Percentiles rank a stretch among this genome's conserved stretches.
phyloP scores from a whole-genome alignment of 164 flowering plant genomes.

The Stephania yunnanensis region DNA sequence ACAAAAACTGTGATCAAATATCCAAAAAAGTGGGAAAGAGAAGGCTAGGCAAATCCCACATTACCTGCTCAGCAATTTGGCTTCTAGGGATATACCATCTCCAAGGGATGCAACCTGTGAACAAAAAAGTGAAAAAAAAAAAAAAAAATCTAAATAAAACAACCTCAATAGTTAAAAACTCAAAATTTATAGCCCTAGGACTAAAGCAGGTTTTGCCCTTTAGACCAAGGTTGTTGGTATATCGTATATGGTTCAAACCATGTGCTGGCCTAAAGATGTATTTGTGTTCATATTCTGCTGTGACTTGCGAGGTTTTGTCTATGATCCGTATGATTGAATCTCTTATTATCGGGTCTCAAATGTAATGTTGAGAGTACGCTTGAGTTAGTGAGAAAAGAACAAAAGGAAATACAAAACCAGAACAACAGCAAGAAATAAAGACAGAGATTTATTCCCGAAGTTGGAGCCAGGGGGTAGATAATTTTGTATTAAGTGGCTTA shows the following conservation, averaged over 20 bases:
- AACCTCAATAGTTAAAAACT: not conserved
- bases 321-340: too few relatives aligned
- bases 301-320: too few relatives aligned
- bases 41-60: not conserved
- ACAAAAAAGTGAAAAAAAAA: not conserved
- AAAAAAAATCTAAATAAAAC: not conserved
- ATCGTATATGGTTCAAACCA: not conserved
- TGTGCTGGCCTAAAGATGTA: too few relatives aligned
- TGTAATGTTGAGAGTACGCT: too few relatives aligned
- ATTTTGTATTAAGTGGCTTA: too few relatives aligned
- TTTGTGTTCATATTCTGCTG: too few relatives aligned
- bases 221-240: not conserved
- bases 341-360: too few relatives aligned
- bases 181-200: not conserved
- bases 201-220: not conserved
- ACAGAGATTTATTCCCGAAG: too few relatives aligned
- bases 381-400: too few relatives aligned
- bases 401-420: too few relatives aligned
- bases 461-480: too few relatives aligned
- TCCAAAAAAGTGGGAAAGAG: not conserved
- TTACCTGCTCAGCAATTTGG: slow-evolving; percentile 88
- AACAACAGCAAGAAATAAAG: too few relatives aligned
- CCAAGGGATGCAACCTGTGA: slow-evolving; percentile 87
- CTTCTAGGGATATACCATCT: slow-evolving; percentile 94
- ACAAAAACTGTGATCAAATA: slow-evolving; percentile 9